Evolutionary conservation across 2,329 filamentous ascomycete genomes (phyloP).

Genomic region (Colletotrichum sp.): DNA sequence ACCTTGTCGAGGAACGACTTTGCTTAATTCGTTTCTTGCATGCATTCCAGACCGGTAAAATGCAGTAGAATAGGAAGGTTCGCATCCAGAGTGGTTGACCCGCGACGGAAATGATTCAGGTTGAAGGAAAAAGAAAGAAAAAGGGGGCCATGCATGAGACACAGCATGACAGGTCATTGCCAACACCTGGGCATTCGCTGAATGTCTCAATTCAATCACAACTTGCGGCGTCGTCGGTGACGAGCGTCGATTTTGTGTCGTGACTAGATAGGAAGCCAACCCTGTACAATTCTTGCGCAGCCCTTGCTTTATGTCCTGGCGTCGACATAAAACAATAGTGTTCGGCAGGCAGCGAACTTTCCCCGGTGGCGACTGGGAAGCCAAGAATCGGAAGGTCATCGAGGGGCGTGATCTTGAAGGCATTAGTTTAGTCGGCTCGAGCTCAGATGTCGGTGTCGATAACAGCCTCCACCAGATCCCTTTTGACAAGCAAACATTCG

Average conservation of each 20-base stretch:
- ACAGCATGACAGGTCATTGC: constrained; percentile 8
- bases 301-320: background rate
- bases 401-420: background rate
- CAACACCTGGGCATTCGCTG: background rate
- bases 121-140: constrained; percentile 7
- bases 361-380: background rate
- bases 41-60: background rate
- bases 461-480: background rate
- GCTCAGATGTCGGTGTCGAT: background rate
- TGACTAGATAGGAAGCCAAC: background rate
- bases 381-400: background rate
- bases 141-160: constrained; percentile 2
- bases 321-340: constrained; percentile 5
- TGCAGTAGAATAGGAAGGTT: background rate
- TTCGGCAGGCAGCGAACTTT: background rate
- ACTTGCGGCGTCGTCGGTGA: background rate
- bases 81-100: background rate
- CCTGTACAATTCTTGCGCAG: background rate
- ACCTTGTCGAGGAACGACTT: background rate
- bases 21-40: background rate
- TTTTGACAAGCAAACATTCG: background rate
- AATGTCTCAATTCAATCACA: background rate
- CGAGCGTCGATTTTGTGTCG: background rate
- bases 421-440: background rate
- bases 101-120: background rate